Percentiles rank a stretch among this genome's conserved stretches.
Conservation (phyloP, 1,284 basidiomycete species). For the Boletellus dicymbophilus region DNA sequence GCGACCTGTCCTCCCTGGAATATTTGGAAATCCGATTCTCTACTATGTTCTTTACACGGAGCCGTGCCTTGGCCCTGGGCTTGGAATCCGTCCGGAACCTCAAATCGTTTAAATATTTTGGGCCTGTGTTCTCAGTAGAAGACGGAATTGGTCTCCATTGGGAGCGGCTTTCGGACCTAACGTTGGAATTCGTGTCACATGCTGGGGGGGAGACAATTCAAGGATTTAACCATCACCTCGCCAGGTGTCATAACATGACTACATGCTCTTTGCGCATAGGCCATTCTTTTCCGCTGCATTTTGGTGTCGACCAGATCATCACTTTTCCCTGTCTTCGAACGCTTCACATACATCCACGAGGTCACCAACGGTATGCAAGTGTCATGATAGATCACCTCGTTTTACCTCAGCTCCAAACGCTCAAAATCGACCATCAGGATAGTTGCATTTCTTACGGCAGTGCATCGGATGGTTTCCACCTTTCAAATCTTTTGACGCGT, state of each 20-base stretch:
- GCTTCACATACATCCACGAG: conserved; percentile 12
- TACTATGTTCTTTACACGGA: too few relatives aligned
- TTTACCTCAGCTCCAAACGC: conserved; percentile 15
- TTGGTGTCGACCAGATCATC: neutral
- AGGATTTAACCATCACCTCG: conserved; percentile 1
- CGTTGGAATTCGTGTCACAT: conserved; percentile 10
- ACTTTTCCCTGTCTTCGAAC: conserved; percentile 11
- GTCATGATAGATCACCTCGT: conserved; percentile 2
- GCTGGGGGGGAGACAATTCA: neutral
- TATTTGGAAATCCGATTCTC: conserved; percentile 5
- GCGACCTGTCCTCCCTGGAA: conserved; percentile 16
- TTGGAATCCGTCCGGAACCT: conserved; percentile 12
- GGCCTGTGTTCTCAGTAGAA: neutral
- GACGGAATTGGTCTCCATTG: conserved; percentile 3
- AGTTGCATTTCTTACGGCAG: neutral
- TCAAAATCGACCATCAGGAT: conserved; percentile 13
- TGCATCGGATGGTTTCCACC: conserved; percentile 3
- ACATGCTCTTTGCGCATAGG: conserved; percentile 16
- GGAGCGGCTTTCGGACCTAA: conserved; percentile 13
- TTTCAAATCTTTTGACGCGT: conserved; percentile 19
- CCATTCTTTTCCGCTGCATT: neutral
- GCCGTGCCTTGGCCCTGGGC: neutral
- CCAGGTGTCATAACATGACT: conserved; percentile 16
- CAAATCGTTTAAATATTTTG: conserved; percentile 16
- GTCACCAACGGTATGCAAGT: too few relatives aligned